Base-by-base conservation (phyloP, 805 yeast species). In the Candida maris region DNA sequence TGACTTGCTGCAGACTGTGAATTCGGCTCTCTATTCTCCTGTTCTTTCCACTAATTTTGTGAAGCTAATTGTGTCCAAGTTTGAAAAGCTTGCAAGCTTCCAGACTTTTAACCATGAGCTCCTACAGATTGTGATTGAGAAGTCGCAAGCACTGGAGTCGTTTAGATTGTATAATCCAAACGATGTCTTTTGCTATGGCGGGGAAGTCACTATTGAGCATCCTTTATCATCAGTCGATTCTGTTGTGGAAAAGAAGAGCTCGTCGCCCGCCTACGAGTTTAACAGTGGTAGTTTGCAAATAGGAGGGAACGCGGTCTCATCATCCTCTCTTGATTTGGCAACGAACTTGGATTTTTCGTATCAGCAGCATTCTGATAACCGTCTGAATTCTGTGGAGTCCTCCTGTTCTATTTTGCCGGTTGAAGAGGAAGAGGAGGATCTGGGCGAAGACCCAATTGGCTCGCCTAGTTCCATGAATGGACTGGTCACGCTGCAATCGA, bases 1-100 rank as follows among this genome's bases (percentile, higher is more conserved):
- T 27, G 52, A 46, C 20, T 8, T 48, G n/a, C 13, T 46, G 21
- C 16, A 36, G 2, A 35, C 35, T 6, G 33, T 50, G 32, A 44
- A 45, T 30, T 30, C 43, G 3, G 24, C 48, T 8, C 18, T 39
- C 4, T 40, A 35, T 21, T 35, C 43, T 9, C 37, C 32, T 4
- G 14, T 25, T 9, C 16, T 47, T 18, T 37, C 38, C 21, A 21
- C 30, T 3, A 27, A 26, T 9, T 34, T 29, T 16, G 13, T 46
- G 2, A 27, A 30, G 17, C 23, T 46, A 20, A 34, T 46, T 16
- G 22, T 38, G 14, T 12, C 35, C 13, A 48, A 44, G 26, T 39
- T 49, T 24, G 42, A 42, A 22, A 35, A 36, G 15, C 9, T 46
- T 3, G 21, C 39, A 10, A 20, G 35, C 3, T 39, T 38, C 24